Conservation (phyloP, 176 grass and related monocot species). For the Olyra latifolia region DNA sequence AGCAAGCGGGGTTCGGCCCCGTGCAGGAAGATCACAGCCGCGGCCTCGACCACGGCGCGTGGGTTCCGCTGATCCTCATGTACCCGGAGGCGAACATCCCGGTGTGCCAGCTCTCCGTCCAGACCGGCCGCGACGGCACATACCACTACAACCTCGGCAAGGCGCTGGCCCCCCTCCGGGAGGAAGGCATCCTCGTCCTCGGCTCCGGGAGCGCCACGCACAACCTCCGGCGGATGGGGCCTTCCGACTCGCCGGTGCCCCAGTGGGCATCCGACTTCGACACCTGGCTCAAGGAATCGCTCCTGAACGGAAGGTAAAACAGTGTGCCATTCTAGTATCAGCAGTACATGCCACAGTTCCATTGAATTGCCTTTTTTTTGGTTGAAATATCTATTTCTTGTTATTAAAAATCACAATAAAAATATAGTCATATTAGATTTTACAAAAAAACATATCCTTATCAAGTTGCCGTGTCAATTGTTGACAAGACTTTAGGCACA, state of each 20-base stretch:
- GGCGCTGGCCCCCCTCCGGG: slow-evolving; percentile 61
- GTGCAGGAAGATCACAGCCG: slow-evolving; percentile 58
- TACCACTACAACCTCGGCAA: slow-evolving; percentile 87
- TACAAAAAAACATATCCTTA: too few relatives aligned
- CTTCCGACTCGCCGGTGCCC: slow-evolving; percentile 1
- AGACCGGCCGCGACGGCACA: slow-evolving; percentile 46
- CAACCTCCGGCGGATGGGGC: slow-evolving; percentile 60
- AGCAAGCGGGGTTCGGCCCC: slow-evolving; percentile 58
- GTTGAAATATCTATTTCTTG: too few relatives aligned
- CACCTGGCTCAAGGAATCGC: slow-evolving; percentile 71
- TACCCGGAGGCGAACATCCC: slow-evolving; percentile 75
- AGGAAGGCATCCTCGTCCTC: slow-evolving; percentile 70
- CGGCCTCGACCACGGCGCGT: slow-evolving; percentile 85
- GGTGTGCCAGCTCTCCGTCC: slow-evolving; percentile 80
- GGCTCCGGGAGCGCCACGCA: slow-evolving; percentile 87
- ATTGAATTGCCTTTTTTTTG: not conserved
- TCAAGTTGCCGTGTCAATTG: too few relatives aligned
- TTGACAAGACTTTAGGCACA: too few relatives aligned
- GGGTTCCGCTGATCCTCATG: slow-evolving; percentile 84
- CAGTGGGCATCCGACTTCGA: slow-evolving; percentile 78
- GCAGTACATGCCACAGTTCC: not conserved
- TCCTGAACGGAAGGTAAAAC: slow-evolving; percentile 59
- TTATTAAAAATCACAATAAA: too few relatives aligned
- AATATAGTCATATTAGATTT: too few relatives aligned
- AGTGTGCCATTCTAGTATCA: too few relatives aligned